Base-by-base conservation (phyloP, 768 basidiomycete species). In the Psilocybe sp. region DNA sequence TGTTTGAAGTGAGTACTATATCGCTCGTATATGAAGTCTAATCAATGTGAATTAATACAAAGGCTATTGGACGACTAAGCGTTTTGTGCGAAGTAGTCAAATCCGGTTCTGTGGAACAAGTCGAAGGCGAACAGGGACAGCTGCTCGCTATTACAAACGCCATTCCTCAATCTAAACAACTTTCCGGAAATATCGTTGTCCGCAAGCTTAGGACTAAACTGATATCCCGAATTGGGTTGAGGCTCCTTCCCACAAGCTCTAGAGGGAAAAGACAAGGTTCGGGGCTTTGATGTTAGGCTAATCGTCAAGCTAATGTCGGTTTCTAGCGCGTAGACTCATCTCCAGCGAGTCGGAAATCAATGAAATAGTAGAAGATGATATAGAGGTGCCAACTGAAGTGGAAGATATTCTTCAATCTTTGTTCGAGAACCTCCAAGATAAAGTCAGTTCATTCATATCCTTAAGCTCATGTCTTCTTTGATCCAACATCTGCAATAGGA, bases 341-440 rank as follows among this genome's bases (percentile, higher is more conserved):
- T 62, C 61, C 47, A 62, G 65, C 28, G 56, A 49, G 44, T 47
- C 50, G 19, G 47, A 44, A 23, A 50, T 47, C 16, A 20, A 43
- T 13, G 55, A 50, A 33, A 53, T 48, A 36, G 28, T 44, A 3
- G 43, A 46, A 31, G 54, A 59, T 32, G 58, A 60, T 10, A 60
- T 77, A 11, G 87, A 95, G 14, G 74, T 93, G 6, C 87, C 94
- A 1, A 85, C 87, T 40, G 84, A 86, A 48, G 77, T 92, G 3
- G 97, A 98, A 59, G 66, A 67, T 1, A 74, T 84, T 23, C 66
- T 98, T 4, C 87, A 89, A 52, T 78, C 82, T 18, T 66, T 98
- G 1, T 83, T 98, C 54, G 73, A 72, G 40, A 73, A 76, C 18
- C 67, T 98, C 19, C 85, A 89, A 59, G 94, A 99, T 64, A 89